phyloP scores from a whole-genome alignment of 2,329 filamentous ascomycete species.

The Stachybotrys echinatus region DNA sequence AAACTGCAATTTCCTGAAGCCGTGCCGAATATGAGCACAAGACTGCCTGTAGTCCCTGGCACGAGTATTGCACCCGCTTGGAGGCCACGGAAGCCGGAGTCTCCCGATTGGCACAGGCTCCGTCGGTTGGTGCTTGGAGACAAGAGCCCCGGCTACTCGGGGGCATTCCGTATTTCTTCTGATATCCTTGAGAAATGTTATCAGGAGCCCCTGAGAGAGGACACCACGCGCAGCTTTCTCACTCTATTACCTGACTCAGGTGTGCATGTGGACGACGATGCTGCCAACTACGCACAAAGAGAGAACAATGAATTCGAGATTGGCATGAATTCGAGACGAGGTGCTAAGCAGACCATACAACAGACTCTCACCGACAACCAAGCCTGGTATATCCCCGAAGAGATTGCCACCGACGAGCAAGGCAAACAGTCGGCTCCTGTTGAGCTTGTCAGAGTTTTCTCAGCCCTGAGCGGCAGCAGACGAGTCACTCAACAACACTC shows the following conservation, averaged over 20 bases:
- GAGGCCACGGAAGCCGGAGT: not conserved
- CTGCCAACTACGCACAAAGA: not conserved
- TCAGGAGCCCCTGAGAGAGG: not conserved
- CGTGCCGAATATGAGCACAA: slow-evolving; percentile 15
- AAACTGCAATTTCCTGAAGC: slow-evolving; percentile 15
- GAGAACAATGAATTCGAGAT: not conserved
- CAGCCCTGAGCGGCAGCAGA: not conserved
- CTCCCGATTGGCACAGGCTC: not conserved
- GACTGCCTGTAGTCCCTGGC: slow-evolving; percentile 17
- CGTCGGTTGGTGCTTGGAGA: not conserved
- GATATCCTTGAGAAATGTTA: not conserved
- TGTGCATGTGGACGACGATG: not conserved
- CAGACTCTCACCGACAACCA: not conserved
- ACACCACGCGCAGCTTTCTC: not conserved
- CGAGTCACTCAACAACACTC: not conserved
- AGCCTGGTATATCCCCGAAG: not conserved
- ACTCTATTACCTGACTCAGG: not conserved
- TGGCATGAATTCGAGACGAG: not conserved
- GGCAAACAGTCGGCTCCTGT: not conserved
- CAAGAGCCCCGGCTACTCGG: slow-evolving; percentile 2
- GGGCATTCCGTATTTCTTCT: not conserved
- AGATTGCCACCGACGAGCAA: not conserved
- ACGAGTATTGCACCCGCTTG: not conserved
- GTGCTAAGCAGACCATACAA: not conserved
- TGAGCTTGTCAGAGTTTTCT: not conserved